Percentiles rank a stretch among this genome's conserved stretches.
Evolutionary conservation across 352 stramenopile genomes (phyloP).

Genomic region (Aphanomyces euteiches): DNA sequence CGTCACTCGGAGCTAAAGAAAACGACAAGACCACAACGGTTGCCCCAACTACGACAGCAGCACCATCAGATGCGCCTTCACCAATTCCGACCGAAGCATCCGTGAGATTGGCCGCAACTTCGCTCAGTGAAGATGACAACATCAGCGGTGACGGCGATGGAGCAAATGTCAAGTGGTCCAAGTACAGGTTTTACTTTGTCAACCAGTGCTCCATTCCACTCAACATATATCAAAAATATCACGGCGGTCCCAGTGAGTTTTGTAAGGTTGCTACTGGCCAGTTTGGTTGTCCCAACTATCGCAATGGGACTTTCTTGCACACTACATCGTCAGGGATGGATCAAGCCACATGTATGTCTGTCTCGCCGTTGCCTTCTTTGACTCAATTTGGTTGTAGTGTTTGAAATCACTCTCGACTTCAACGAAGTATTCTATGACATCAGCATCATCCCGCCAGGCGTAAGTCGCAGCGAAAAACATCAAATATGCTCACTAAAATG

Average conservation of each 20-base stretch:
- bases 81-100: not conserved
- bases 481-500: not conserved
- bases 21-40: not conserved
- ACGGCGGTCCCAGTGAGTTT: not conserved
- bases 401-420: slow-evolving; percentile 9
- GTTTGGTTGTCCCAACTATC: slow-evolving; percentile 12
- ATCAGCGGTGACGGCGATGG: slow-evolving; percentile 4
- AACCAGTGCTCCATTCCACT: slow-evolving; percentile 17
- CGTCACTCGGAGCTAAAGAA: not conserved
- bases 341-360: slow-evolving; percentile 21
- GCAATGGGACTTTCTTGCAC: slow-evolving; percentile 8
- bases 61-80: not conserved
- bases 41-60: not conserved
- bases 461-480: not conserved
- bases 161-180: not conserved
- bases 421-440: slow-evolving; percentile 2
- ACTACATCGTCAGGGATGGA: not conserved
- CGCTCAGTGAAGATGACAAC: not conserved
- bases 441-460: slow-evolving; percentile 25
- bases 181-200: slow-evolving; percentile 22
- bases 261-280: not conserved
- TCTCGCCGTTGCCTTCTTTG: not conserved
- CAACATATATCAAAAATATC: slow-evolving; percentile 21
- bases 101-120: not conserved
- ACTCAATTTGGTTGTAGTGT: slow-evolving; percentile 11